These are phyloP conservation scores for Spizellomyces sp. DNA, from an alignment of 192 early-diverging fungal genomes.

Conservation along the genomic window DNA sequence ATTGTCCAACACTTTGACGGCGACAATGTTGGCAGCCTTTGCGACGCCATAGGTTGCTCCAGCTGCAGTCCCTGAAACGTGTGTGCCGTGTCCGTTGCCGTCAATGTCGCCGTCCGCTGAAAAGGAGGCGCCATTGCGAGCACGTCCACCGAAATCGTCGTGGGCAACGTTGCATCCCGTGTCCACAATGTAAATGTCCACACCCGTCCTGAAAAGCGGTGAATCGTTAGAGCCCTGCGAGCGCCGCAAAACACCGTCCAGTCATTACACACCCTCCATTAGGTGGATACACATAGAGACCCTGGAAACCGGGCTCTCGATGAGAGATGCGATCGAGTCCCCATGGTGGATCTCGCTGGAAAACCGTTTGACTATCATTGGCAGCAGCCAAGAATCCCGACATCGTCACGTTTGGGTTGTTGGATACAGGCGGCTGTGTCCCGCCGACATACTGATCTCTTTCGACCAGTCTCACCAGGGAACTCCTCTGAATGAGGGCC, in stretches of 20 bases:
- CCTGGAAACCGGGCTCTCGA: slow-evolving; percentile 23
- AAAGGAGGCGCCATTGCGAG: slow-evolving; percentile 49
- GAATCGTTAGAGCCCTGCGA: slow-evolving; percentile 56
- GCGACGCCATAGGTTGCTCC: slow-evolving; percentile 65
- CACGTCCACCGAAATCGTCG: slow-evolving; percentile 85
- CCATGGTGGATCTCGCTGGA: slow-evolving; percentile 35
- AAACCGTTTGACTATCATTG: slow-evolving; percentile 4
- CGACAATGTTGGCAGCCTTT: slow-evolving; percentile 59
- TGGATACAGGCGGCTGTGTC: not conserved
- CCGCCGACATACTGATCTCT: slow-evolving; percentile 12
- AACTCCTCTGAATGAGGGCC: not conserved
- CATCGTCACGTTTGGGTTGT: not conserved
- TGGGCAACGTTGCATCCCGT: slow-evolving; percentile 78
- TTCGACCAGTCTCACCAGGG: slow-evolving; percentile 14
- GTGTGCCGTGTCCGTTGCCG: slow-evolving; percentile 50
- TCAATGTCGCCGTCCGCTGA: slow-evolving; percentile 41
- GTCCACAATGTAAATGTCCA: slow-evolving; percentile 69
- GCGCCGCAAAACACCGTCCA: slow-evolving; percentile 26
- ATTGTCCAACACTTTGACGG: slow-evolving; percentile 63
- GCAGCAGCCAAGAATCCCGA: slow-evolving; percentile 9
- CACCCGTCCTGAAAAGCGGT: slow-evolving; percentile 50
- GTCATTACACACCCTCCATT: slow-evolving; percentile 41
- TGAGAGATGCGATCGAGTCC: slow-evolving; percentile 42
- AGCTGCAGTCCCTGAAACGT: slow-evolving; percentile 48
- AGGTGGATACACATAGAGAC: slow-evolving; percentile 30